A percentile compares a stretch with the other conserved stretches of the same genome.
Conservation (phyloP, 2,329 filamentous ascomycete genomes). For the Pseudocercospora macadamiae region DNA sequence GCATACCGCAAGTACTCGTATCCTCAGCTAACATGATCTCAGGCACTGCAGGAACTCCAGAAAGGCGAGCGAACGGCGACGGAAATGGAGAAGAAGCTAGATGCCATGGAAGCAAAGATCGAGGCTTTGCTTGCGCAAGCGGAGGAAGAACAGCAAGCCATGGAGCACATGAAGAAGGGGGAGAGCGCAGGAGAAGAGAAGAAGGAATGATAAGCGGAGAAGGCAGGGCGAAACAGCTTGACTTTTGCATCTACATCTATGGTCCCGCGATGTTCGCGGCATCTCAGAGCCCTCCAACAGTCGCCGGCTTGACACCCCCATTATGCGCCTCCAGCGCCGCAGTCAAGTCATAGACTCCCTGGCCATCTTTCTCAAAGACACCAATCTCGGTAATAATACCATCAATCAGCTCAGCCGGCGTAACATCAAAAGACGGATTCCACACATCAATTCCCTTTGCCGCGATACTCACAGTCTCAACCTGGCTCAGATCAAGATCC, state of each 20-base stretch:
- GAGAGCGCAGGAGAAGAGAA: slow-evolving; percentile 6
- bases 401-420: slow-evolving; percentile 84
- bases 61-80: slow-evolving; percentile 60
- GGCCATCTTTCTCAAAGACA: slow-evolving; percentile 73
- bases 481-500: slow-evolving; percentile 64
- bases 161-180: slow-evolving; percentile 30
- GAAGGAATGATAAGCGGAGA: slow-evolving; percentile 1
- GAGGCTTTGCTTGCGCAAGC: slow-evolving; percentile 55
- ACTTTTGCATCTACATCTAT: slow-evolving; percentile 1
- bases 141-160: slow-evolving; percentile 44
- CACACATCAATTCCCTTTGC: slow-evolving; percentile 78
- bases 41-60: slow-evolving; percentile 56
- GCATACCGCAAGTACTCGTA: too few relatives aligned
- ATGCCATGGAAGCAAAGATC: slow-evolving; percentile 58
- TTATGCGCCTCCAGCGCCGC: slow-evolving; percentile 38
- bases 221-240: not conserved
- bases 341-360: slow-evolving; percentile 66
- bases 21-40: not conserved
- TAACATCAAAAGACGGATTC: slow-evolving; percentile 98
- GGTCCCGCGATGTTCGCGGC: not conserved
- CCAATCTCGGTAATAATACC: slow-evolving; percentile 92
- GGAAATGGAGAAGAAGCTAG: slow-evolving; percentile 58
- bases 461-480: slow-evolving; percentile 78
- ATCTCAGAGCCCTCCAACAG: slow-evolving; percentile 34
- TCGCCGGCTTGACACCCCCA: slow-evolving; percentile 39